Percentiles rank a stretch among this genome's conserved stretches.
These are phyloP conservation scores for Cyanidium caldarium DNA, from an alignment of 23 red algal species.

Conservation along the genomic window DNA sequence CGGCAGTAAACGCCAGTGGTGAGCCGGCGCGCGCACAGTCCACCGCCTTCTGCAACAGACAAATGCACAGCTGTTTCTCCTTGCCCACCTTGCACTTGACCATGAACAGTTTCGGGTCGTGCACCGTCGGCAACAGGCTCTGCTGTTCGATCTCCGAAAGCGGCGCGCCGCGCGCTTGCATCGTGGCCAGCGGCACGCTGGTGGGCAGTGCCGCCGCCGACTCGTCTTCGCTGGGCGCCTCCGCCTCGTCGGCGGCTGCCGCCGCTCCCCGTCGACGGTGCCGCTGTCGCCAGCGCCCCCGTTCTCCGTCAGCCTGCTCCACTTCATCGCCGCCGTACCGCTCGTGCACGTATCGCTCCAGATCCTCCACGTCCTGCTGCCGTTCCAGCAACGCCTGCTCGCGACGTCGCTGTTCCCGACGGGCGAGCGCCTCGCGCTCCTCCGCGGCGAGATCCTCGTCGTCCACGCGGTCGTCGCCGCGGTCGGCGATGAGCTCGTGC, in stretches of 20 bases:
- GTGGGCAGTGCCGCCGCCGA: slow-evolving; percentile 4
- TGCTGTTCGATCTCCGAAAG: slow-evolving; percentile 66
- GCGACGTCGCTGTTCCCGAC: neutral
- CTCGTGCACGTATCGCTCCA: slow-evolving; percentile 16
- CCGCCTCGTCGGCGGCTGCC: slow-evolving; percentile 16
- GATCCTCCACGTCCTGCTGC: slow-evolving; percentile 20
- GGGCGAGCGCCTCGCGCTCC: neutral
- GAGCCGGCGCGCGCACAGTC: slow-evolving; percentile 28
- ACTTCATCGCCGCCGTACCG: slow-evolving; percentile 4
- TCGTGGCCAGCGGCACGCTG: slow-evolving; percentile 9
- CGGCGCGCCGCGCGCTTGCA: slow-evolving; percentile 15
- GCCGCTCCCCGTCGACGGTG: slow-evolving; percentile 2
- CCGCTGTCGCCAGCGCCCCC: slow-evolving; percentile 14
- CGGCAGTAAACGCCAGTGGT: slow-evolving; percentile 54
- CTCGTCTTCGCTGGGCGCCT: slow-evolving; percentile 9
- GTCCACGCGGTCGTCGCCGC: neutral
- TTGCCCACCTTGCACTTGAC: slow-evolving; percentile 69
- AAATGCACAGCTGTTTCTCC: slow-evolving; percentile 58
- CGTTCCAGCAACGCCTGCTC: neutral
- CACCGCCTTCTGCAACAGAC: slow-evolving; percentile 75
- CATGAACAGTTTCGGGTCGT: slow-evolving; percentile 72
- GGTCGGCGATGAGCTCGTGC: neutral
- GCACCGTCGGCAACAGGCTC: slow-evolving; percentile 63
- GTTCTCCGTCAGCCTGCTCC: neutral
- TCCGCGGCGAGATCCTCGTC: slow-evolving; percentile 1